phyloP scores from a whole-genome alignment of 139 green algal genomes.

The Coelastrella sp. region DNA sequence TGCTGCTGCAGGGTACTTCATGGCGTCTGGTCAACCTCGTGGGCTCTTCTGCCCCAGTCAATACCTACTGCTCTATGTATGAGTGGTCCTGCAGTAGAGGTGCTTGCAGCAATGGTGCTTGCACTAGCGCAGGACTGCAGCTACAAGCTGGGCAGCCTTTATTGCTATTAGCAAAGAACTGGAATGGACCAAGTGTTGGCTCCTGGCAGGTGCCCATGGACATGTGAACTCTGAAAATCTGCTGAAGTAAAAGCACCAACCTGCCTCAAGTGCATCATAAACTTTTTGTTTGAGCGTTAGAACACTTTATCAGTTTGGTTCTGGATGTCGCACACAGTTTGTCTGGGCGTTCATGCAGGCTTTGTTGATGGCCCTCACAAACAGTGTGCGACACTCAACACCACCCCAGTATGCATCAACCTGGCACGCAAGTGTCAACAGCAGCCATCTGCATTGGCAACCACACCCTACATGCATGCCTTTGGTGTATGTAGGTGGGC shows the following conservation, averaged over 20 bases:
- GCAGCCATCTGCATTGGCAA: no score
- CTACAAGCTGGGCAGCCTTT: conserved; percentile 5
- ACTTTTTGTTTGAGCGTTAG: no score
- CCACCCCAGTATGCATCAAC: no score
- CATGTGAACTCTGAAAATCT: background rate
- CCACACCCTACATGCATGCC: background rate
- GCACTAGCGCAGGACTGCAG: background rate
- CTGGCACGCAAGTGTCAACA: no score
- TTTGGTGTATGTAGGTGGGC: background rate
- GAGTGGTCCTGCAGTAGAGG: conserved; percentile 3
- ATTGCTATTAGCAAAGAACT: background rate
- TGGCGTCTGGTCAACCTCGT: background rate
- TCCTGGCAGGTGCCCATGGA: conserved; percentile 8
- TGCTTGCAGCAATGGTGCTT: background rate
- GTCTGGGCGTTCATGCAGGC: no score
- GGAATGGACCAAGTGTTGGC: background rate
- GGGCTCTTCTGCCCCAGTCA: background rate
- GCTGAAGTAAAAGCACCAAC: background rate
- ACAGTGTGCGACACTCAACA: no score
- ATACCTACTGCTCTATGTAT: background rate
- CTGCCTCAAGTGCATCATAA: no score
- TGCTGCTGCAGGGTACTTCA: background rate
- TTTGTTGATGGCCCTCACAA: no score
- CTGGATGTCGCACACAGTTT: no score
- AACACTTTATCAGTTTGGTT: no score